These are phyloP conservation scores for Fusarium napiforme DNA, from an alignment of 2,329 filamentous ascomycete species.

Conservation along the genomic window DNA sequence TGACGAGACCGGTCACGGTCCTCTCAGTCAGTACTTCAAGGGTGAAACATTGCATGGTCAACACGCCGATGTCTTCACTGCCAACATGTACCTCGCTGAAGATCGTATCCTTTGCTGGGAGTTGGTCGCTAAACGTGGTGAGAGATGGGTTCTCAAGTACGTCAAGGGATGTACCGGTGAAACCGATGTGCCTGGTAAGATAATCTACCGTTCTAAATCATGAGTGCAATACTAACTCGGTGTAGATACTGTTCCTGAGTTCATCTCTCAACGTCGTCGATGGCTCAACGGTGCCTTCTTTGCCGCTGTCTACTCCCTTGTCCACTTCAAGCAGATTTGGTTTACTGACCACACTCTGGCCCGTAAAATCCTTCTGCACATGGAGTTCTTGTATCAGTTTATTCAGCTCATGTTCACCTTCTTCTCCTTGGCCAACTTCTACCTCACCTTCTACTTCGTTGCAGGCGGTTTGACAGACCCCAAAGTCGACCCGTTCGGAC, in stretches of 20 bases:
- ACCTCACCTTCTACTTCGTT: conserved; percentile 98
- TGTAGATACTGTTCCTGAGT: conserved; percentile 89
- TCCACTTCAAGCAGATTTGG: conserved; percentile 96
- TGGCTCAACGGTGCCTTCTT: conserved; percentile 99
- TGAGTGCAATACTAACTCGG: conserved; percentile 38
- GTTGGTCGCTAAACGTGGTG: conserved; percentile 91
- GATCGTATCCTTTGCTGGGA: conserved; percentile 95
- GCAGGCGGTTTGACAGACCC: conserved; percentile 87
- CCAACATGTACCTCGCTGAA: conserved; percentile 94
- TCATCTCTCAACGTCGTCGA: conserved; percentile 93
- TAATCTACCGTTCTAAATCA: background rate
- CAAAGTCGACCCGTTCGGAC: conserved; percentile 88
- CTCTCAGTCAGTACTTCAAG: conserved; percentile 98
- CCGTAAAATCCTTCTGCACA: conserved; percentile 90
- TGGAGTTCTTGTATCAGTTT: conserved; percentile 96
- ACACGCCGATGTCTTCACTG: conserved; percentile 96
- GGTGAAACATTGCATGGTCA: conserved; percentile 96
- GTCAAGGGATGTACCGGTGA: conserved; percentile 97
- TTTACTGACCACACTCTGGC: conserved; percentile 88
- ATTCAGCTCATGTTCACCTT: conserved; percentile 94
- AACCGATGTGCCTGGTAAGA: conserved; percentile 93
- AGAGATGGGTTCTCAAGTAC: conserved; percentile 98
- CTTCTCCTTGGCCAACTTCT: conserved; percentile 98
- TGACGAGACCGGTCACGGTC: conserved; percentile 93
- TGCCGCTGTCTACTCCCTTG: conserved; percentile 94